Evolutionary conservation across 257 asterid species (phyloP).

Genomic region (Rauvolfia tetraphylla): DNA sequence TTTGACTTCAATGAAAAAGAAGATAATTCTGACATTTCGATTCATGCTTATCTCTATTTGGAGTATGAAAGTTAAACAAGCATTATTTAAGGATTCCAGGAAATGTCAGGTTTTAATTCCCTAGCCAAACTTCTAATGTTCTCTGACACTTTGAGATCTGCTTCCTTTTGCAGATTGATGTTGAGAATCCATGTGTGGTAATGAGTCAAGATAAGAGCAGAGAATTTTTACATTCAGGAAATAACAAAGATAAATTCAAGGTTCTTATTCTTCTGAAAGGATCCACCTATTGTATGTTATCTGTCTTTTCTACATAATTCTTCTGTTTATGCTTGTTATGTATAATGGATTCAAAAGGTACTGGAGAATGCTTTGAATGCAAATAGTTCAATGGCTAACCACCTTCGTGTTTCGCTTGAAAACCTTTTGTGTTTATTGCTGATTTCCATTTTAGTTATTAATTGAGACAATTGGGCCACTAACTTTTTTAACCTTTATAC

Average conservation of each 20-base stretch:
- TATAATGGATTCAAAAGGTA: not conserved
- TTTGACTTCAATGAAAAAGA: not conserved
- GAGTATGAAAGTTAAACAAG: not conserved
- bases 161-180: constrained; percentile 72
- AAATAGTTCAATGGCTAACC: not conserved
- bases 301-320: not conserved
- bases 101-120: not conserved
- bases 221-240: constrained; percentile 92
- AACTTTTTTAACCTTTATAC: constrained; percentile 28
- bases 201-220: constrained; percentile 98
- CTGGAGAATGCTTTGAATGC: not conserved
- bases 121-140: not conserved
- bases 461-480: constrained; percentile 8
- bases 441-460: constrained; percentile 1
- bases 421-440: not conserved
- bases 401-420: constrained; percentile 13
- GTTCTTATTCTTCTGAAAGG: constrained; percentile 23
- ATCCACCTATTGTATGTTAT: not conserved
- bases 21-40: not conserved
- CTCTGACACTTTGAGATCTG: constrained; percentile 7
- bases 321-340: not conserved
- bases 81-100: not conserved
- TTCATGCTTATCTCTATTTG: not conserved
- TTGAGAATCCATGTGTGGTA: constrained; percentile 93
- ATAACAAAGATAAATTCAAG: constrained; percentile 86